Conservation (phyloP, 768 basidiomycete genomes). For the Macrolepiota dolichaula region DNA sequence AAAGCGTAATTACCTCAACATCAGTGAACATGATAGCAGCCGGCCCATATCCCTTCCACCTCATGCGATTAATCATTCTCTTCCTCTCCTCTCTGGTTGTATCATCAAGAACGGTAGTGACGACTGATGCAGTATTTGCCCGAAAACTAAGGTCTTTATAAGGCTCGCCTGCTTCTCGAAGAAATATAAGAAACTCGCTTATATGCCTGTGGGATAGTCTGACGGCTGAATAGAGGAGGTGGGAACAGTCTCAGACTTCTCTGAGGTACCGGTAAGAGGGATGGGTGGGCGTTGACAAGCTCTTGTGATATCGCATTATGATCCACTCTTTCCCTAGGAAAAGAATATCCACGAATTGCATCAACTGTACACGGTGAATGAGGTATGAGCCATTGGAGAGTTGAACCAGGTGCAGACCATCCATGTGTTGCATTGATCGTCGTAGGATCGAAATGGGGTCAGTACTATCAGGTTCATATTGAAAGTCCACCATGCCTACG, state of each 20-base stretch:
- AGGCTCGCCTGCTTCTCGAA: background rate
- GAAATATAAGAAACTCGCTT: constrained; percentile 42
- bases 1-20: constrained; percentile 32
- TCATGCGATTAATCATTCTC: constrained; percentile 77
- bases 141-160: constrained; percentile 55
- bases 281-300: constrained; percentile 49
- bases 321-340: constrained; percentile 56
- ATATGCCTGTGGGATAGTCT: constrained; percentile 76
- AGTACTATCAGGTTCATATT: constrained; percentile 71
- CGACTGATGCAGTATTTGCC: constrained; percentile 70
- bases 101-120: constrained; percentile 63
- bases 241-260: constrained; percentile 79
- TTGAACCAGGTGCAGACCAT: constrained; percentile 52
- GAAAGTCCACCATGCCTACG: constrained; percentile 91
- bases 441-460: constrained; percentile 74
- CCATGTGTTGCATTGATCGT: constrained; percentile 71
- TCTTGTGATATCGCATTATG: background rate
- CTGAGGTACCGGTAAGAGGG: constrained; percentile 18
- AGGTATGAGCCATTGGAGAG: background rate
- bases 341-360: constrained; percentile 62
- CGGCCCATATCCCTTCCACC: constrained; percentile 85
- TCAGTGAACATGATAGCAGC: constrained; percentile 69
- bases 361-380: constrained; percentile 50
- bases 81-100: constrained; percentile 80
- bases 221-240: constrained; percentile 86